A percentile compares a stretch with the other conserved stretches of the same genome.
These are phyloP conservation scores for Noccaea caerulescens DNA, from an alignment of 345 rosid species.

Conservation along the genomic window DNA sequence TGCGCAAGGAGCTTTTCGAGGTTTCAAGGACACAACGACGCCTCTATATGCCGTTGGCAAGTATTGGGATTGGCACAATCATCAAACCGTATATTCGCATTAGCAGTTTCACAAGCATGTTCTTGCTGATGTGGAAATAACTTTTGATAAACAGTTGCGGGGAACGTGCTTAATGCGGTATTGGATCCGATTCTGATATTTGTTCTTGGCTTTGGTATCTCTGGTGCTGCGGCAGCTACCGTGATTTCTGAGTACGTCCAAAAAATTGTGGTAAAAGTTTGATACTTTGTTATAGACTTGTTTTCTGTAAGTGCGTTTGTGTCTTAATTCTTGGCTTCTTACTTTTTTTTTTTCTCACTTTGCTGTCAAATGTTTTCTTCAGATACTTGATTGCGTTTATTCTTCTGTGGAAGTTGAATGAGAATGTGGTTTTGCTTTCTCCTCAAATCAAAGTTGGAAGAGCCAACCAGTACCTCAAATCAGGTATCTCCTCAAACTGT, in stretches of 20 bases:
- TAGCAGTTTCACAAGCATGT: background rate
- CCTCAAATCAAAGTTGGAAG: slow-evolving; percentile 67
- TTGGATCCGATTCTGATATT: slow-evolving; percentile 80
- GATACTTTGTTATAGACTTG: slow-evolving; percentile 6
- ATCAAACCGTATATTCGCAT: background rate
- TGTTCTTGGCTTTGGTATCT: slow-evolving; percentile 68
- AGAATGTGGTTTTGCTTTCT: slow-evolving; percentile 66
- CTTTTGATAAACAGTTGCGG: slow-evolving; percentile 66
- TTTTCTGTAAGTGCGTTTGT: slow-evolving; percentile 17
- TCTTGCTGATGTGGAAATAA: slow-evolving; percentile 9
- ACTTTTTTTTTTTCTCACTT: slow-evolving; percentile 13
- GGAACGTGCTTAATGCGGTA: slow-evolving; percentile 74
- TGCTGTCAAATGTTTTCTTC: slow-evolving; percentile 30
- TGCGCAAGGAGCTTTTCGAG: slow-evolving; percentile 94
- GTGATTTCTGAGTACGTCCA: slow-evolving; percentile 97
- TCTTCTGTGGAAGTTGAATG: slow-evolving; percentile 82
- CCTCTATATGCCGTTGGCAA: slow-evolving; percentile 93
- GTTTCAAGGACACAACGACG: slow-evolving; percentile 89
- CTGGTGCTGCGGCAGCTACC: slow-evolving; percentile 88
- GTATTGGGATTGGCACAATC: slow-evolving; percentile 55
- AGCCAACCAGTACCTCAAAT: slow-evolving; percentile 65
- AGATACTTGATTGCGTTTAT: slow-evolving; percentile 85
- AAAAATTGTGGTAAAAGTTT: slow-evolving; percentile 64
- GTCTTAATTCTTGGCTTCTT: slow-evolving; percentile 25
- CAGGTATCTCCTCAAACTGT: slow-evolving; percentile 54